These are phyloP conservation scores for Aspergillus sp. DNA, from an alignment of 2,329 filamentous ascomycete species.

Conservation along the genomic window DNA sequence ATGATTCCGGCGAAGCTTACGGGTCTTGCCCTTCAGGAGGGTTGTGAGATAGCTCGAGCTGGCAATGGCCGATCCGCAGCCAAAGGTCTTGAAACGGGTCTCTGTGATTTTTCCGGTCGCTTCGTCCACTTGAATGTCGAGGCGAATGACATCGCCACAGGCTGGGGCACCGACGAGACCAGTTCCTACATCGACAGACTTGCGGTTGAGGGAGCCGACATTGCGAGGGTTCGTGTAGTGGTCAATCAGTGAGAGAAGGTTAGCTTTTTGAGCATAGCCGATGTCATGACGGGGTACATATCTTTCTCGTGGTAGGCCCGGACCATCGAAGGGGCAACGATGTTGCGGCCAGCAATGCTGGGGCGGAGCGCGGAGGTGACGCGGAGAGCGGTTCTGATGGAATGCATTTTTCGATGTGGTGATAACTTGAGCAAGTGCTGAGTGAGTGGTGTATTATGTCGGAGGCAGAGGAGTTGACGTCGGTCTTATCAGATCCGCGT, in stretches of 20 bases:
- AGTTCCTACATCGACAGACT: slow-evolving; percentile 81
- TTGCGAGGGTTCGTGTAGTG: slow-evolving; percentile 76
- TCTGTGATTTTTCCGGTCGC: slow-evolving; percentile 86
- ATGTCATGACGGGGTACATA: slow-evolving; percentile 44
- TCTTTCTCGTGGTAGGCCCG: slow-evolving; percentile 67
- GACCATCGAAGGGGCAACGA: slow-evolving; percentile 17
- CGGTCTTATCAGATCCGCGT: slow-evolving; percentile 18
- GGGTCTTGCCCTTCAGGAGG: slow-evolving; percentile 90
- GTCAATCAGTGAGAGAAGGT: slow-evolving; percentile 63
- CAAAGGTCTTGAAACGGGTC: slow-evolving; percentile 98
- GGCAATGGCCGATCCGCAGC: slow-evolving; percentile 92
- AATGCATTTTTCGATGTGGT: slow-evolving; percentile 13
- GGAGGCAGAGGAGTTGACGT: slow-evolving; percentile 18
- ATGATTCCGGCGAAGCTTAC: not conserved
- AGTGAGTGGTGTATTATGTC: slow-evolving; percentile 3
- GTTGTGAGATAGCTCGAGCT: slow-evolving; percentile 94
- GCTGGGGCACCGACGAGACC: slow-evolving; percentile 90
- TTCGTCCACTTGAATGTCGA: slow-evolving; percentile 90
- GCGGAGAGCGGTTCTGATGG: slow-evolving; percentile 19
- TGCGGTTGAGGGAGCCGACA: slow-evolving; percentile 76
- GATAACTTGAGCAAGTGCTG: not conserved
- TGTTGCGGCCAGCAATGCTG: slow-evolving; percentile 13
- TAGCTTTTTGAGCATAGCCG: slow-evolving; percentile 11
- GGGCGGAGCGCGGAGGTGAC: slow-evolving; percentile 14
- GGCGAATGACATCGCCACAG: slow-evolving; percentile 91